Base-by-base conservation (phyloP, 1,139 yeast species). In the Scheffersomyces illinoinensis region DNA sequence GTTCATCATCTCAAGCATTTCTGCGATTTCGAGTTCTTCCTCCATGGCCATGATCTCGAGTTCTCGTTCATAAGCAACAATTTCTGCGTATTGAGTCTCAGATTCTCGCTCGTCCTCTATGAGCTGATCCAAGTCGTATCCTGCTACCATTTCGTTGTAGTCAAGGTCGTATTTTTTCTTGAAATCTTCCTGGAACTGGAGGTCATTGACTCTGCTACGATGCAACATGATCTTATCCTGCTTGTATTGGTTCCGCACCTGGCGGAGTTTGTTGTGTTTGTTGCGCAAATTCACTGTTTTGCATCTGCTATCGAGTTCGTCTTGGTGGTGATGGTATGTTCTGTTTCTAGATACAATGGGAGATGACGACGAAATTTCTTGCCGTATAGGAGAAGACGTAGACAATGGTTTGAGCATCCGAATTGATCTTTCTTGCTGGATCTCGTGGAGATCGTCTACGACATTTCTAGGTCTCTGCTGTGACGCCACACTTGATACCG, bases 61-160 rank as follows among this genome's bases (percentile, higher is more conserved):
- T 39, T 68, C 70, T 19, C 59, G 57, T 54, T 66, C 66, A 46
- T 59, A 64, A 39, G 61, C 65, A 47, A 57, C 57, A 26, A 59
- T 48, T 23, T 60, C 64, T 21, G 23, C 53, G 7, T 47, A 54
- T 54, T 50, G 51, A 48, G 59, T 21, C 50, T 59, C 60, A 47
- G 62, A 54, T 54, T 69, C 72, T 2, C 68, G 60, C 57, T 76
- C 78, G 54, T 77, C 80, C 23, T 72, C 74, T 2, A 77, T 64
- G 49, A 77, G 64, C 53, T 63, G 67, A 54, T 76, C 76, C 54
- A 73, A 60, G 57, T 77, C 77, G 19, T 70, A 62, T 14, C 66
- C 68, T 7, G 54, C 59, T 23, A 64, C 62, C 8, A 68, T 59
- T 5, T 61, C 59, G 14, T 62, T 61, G 39, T 68, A 68, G 55